phyloP scores from a whole-genome alignment of 23 red algal species.

The Chondrus crispus region DNA sequence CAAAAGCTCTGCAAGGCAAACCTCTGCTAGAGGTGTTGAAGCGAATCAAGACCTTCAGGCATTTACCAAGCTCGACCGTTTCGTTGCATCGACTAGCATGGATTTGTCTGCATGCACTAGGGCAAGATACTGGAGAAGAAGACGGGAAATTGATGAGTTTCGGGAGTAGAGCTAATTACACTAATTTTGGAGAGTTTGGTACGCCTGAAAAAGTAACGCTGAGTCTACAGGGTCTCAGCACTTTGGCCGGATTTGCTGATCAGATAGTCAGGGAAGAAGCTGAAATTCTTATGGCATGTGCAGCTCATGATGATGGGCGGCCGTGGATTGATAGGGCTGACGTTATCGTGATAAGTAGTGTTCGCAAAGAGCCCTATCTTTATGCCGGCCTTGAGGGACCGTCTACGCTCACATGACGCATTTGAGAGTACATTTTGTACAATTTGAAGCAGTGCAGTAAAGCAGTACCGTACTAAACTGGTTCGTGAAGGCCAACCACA shows the following conservation, averaged over 20 bases:
- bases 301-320: constrained; percentile 27
- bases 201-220: neutral
- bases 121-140: neutral
- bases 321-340: constrained; percentile 44
- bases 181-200: constrained; percentile 1
- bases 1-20: too few species aligned
- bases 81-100: constrained; percentile 28
- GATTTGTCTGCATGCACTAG: constrained; percentile 33
- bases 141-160: neutral
- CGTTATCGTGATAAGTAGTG: constrained; percentile 9
- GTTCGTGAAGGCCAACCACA: neutral
- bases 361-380: constrained; percentile 23
- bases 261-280: constrained; percentile 21
- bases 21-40: constrained; percentile 30
- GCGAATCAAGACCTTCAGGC: neutral
- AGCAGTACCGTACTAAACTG: too few species aligned
- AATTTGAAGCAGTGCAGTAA: too few species aligned
- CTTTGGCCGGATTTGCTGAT: constrained; percentile 7
- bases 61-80: neutral
- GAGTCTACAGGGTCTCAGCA: neutral
- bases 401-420: neutral
- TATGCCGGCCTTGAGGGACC: neutral
- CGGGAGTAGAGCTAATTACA: constrained; percentile 23
- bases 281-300: constrained; percentile 48
- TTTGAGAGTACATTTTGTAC: neutral